Conservation (phyloP, 139 green algal species). For the Picochlorum sp. region DNA sequence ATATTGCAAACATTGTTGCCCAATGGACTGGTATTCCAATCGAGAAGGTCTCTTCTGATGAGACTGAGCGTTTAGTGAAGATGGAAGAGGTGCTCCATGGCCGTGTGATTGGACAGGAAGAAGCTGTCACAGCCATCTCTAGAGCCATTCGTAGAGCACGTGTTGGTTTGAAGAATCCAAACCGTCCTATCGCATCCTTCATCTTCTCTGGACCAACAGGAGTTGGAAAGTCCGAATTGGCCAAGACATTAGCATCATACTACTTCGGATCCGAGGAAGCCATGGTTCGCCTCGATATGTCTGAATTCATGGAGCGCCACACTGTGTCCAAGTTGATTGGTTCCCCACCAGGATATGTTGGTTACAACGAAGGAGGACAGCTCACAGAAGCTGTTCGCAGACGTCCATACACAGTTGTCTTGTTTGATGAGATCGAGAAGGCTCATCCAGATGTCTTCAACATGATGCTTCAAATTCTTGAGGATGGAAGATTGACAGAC, state of each 20-base stretch:
- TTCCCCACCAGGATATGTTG: conserved; percentile 95
- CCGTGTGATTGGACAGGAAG: conserved; percentile 93
- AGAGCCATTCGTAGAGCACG: conserved; percentile 90
- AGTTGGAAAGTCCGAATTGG: conserved; percentile 98
- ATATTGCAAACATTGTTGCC: conserved; percentile 96
- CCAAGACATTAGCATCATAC: conserved; percentile 96
- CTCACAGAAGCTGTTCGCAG: conserved; percentile 95
- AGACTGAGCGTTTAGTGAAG: conserved; percentile 92
- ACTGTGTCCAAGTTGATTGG: conserved; percentile 99
- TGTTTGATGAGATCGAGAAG: conserved; percentile 99
- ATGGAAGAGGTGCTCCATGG: conserved; percentile 97
- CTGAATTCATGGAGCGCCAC: conserved; percentile 99
- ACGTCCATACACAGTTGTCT: conserved; percentile 95
- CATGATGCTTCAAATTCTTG: conserved; percentile 99
- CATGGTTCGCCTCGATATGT: conserved; percentile 98
- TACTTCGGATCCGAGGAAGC: conserved; percentile 97
- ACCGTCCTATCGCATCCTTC: conserved; percentile 93
- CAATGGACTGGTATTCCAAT: conserved; percentile 89
- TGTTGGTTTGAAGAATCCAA: conserved; percentile 98
- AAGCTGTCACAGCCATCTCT: conserved; percentile 83
- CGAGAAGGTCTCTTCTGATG: conserved; percentile 81
- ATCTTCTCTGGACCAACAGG: conserved; percentile 84
- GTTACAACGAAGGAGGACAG: conserved; percentile 98
- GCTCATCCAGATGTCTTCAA: conserved; percentile 99
- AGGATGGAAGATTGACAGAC: conserved; percentile 87